Conservation (phyloP, 2,329 filamentous ascomycete species). For the Ophiosphaerella herpotricha region DNA sequence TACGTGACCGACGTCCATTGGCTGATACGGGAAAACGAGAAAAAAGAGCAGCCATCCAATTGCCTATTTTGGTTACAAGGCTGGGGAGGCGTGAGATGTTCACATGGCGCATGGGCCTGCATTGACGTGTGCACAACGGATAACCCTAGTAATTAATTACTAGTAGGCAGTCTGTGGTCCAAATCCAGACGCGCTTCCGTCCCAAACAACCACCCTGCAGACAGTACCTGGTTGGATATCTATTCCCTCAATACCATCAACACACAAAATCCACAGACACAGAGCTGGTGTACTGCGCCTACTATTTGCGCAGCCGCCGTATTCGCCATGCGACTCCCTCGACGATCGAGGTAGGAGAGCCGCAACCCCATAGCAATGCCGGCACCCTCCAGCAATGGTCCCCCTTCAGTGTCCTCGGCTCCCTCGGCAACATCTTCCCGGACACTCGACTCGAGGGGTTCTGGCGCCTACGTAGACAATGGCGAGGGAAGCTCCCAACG, state of each 20-base stretch:
- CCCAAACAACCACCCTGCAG: not conserved
- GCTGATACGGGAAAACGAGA: too few species aligned
- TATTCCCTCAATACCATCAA: not conserved
- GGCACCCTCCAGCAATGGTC: slow-evolving; percentile 39
- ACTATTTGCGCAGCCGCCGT: slow-evolving; percentile 17
- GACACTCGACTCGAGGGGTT: slow-evolving; percentile 36
- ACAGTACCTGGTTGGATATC: not conserved
- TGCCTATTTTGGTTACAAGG: too few species aligned
- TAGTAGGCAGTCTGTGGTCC: not conserved
- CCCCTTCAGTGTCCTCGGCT: slow-evolving; percentile 39
- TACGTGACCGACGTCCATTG: too few species aligned
- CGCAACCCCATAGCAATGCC: slow-evolving; percentile 32
- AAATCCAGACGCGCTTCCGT: slow-evolving; percentile 1
- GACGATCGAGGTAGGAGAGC: slow-evolving; percentile 28
- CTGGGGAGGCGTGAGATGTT: too few species aligned
- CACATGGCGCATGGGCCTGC: not conserved
- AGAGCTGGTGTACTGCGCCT: not conserved
- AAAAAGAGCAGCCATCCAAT: too few species aligned
- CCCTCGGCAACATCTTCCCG: slow-evolving; percentile 39
- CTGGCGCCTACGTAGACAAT: slow-evolving; percentile 27
- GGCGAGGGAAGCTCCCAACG: slow-evolving; percentile 36
- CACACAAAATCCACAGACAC: not conserved
- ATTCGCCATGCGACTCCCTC: slow-evolving; percentile 35
- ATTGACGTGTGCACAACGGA: slow-evolving; percentile 6
- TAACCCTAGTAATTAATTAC: not conserved